These are phyloP conservation scores for Yamadazyma mexicana DNA, from an alignment of 1,139 yeast species.

Conservation along the genomic window DNA sequence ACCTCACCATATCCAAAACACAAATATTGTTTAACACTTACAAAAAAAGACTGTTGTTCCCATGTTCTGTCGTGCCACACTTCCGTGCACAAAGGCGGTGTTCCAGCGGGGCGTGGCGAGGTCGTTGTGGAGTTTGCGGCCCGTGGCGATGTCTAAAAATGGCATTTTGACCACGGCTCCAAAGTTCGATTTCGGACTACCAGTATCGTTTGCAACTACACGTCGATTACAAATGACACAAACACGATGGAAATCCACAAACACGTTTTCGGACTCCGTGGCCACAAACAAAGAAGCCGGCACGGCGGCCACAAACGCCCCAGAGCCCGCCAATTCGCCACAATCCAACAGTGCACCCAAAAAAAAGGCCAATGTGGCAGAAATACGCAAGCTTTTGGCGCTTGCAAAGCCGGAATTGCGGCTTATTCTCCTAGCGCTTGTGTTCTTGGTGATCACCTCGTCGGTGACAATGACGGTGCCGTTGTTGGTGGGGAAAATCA, in stretches of 20 bases:
- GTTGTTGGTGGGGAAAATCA: constrained; percentile 73
- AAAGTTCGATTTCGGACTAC: not conserved
- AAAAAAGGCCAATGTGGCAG: constrained; percentile 11
- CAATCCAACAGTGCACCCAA: constrained; percentile 4
- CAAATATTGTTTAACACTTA: no score
- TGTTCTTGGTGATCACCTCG: constrained; percentile 57
- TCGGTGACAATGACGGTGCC: constrained; percentile 68
- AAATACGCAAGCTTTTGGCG: constrained; percentile 27
- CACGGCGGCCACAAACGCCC: not conserved
- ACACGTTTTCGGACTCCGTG: not conserved
- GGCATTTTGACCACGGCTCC: not conserved
- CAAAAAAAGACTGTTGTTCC: no score
- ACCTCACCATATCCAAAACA: no score
- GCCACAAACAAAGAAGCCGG: not conserved
- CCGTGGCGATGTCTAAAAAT: not conserved
- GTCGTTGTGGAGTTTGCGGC: not conserved
- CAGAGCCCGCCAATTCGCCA: constrained; percentile 4
- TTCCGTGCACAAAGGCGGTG: no score
- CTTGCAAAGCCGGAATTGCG: constrained; percentile 42
- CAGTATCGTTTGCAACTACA: not conserved
- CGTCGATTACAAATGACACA: not conserved
- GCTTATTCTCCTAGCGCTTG: constrained; percentile 49
- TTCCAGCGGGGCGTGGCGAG: not conserved
- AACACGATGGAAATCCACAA: not conserved
- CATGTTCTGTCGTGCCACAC: no score